Evolutionary conservation across 352 stramenopile genomes (phyloP), one percentile per base, ranked within the genome.

Genomic region (Pythium insidiosum): DNA sequence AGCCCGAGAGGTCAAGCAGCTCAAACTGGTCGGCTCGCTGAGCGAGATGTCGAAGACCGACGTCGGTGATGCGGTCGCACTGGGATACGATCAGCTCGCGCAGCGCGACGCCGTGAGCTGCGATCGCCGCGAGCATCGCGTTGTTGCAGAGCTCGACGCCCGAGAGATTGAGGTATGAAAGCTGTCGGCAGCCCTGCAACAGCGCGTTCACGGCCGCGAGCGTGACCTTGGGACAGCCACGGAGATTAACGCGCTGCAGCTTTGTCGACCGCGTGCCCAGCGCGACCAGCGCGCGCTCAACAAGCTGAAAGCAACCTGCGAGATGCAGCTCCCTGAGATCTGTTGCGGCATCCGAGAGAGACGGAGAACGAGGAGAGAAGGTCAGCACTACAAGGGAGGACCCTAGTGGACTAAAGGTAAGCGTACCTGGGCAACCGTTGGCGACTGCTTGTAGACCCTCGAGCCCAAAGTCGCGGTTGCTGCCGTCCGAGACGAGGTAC

Each of bases 401-500:
- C 3, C 3, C 3, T 29, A 21, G 36, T n/a, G 3, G 15, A 28
- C 43, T 38, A 16, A 0, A 33, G 19, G n/a, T 9, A 5, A 22
- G 61, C 50, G 15, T 46, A 83, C 66, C 33, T 37, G 43, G 24
- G 40, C 73, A 88, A 30, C 63, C 63, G 12, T 58, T 65, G 9
- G 81, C 76, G 29, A 97, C 66, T 2, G 88, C 85, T 42, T 94
- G 88, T 1, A 98, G 58, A 4, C 92, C 92, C 58, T 97, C 90
- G 4, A 97, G 63, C 1, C 82, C 88, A 66, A 97, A 97, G 33
- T 94, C 74, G 20, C 88, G 84, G 26, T 95, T 76, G 44, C 78
- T 84, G n/a, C 92, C 92, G 48, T 98, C 90, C 13, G 86, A 96
- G 0, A 98, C 70, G 44, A 97, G 73, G 41, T 90, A 94, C 34